phyloP scores from a whole-genome alignment of 2,329 filamentous ascomycete species.

The Pseudopyrenochaeta lycopersici region DNA sequence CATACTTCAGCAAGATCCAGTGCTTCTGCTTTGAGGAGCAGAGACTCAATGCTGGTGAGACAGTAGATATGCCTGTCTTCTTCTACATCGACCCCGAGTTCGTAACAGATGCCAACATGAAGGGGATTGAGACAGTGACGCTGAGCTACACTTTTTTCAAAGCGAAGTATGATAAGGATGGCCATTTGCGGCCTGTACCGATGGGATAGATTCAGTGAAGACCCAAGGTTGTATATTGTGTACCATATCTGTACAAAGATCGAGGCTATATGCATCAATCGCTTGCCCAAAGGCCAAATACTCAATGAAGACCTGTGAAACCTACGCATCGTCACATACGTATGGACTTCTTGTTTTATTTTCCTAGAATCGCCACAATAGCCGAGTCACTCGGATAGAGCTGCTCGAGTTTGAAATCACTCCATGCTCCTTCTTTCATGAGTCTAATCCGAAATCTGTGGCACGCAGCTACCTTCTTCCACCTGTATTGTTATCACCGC shows the following conservation, averaged over 20 bases:
- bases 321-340: too few species aligned
- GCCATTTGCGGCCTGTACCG: slow-evolving; percentile 69
- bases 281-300: too few species aligned
- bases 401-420: too few species aligned
- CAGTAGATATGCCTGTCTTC: slow-evolving; percentile 99
- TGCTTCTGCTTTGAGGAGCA: slow-evolving; percentile 99
- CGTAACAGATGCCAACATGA: slow-evolving; percentile 91
- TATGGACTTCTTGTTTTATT: too few species aligned
- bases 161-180: slow-evolving; percentile 84
- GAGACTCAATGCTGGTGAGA: slow-evolving; percentile 91
- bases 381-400: too few species aligned
- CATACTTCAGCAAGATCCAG: slow-evolving; percentile 99
- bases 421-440: too few species aligned
- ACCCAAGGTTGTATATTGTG: slow-evolving; percentile 6
- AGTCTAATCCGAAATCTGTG: too few species aligned
- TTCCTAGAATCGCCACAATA: too few species aligned
- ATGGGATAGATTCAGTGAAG: slow-evolving; percentile 26
- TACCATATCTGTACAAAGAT: slow-evolving; percentile 13
- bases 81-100: slow-evolving; percentile 99
- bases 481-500: too few species aligned
- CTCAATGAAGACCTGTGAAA: too few species aligned
- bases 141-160: slow-evolving; percentile 99
- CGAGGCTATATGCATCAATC: too few species aligned
- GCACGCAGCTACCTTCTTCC: too few species aligned
- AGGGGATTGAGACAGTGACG: slow-evolving; percentile 91